Conservation (phyloP, 257 asterid genomes). For the Nemophila menziesii region DNA sequence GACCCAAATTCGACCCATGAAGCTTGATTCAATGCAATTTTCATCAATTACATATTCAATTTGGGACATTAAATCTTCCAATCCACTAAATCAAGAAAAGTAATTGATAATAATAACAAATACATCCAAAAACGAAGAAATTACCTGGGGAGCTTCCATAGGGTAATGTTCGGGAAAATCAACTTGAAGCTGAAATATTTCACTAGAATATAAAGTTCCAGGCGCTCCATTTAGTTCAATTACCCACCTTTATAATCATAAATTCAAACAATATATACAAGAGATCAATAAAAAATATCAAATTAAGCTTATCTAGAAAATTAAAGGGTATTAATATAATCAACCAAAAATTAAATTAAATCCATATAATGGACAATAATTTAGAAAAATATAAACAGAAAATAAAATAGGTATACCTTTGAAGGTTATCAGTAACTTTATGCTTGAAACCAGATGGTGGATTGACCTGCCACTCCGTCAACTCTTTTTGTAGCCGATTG, state of each 20-base stretch:
- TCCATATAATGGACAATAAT: background rate
- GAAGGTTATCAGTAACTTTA: constrained; percentile 83
- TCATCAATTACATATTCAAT: background rate
- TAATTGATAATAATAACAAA: background rate
- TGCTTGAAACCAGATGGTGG: constrained; percentile 89
- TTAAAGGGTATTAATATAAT: background rate
- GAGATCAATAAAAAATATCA: background rate
- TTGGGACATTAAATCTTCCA: background rate
- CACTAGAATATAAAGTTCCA: constrained; percentile 33
- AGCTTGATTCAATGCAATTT: background rate
- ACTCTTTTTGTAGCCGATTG: constrained; percentile 92
- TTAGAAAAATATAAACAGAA: background rate
- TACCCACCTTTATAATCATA: constrained; percentile 26
- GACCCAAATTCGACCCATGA: background rate
- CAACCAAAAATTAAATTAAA: background rate
- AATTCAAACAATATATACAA: background rate
- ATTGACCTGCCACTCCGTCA: constrained; percentile 94
- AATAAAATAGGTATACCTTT: constrained; percentile 34
- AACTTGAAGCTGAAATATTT: constrained; percentile 39
- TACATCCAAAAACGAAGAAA: background rate
- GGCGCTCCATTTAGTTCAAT: constrained; percentile 46
- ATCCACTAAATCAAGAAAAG: background rate
- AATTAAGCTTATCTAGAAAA: background rate
- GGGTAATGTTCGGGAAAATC: constrained; percentile 46
- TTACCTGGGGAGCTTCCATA: constrained; percentile 46